Base-by-base conservation (phyloP, 208 protist genomes). In the Crithidia fasciculata region DNA sequence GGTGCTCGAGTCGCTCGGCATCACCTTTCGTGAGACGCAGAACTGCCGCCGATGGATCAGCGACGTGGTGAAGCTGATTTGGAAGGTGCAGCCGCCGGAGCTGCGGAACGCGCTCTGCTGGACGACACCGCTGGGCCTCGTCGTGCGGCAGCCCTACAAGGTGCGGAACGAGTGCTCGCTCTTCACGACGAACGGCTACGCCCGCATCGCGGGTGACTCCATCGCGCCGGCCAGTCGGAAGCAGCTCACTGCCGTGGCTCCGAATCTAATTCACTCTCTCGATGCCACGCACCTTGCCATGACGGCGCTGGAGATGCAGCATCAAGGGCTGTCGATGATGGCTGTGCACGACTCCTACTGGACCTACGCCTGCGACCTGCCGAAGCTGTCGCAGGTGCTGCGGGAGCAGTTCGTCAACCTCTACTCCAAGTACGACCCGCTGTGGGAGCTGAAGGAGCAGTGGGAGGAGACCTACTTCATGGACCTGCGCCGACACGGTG, bases 321-420 rank as follows among this genome's bases (percentile, higher is more conserved):
- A 94, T 3, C 78, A 81, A 5, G 95, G 89, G 2, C 80, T 97
- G 10, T 93, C 82, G 37, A 95, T 96, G 74, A 99, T 99, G 89
- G 98, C 98, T 8, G 98, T 99, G 62, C 98, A 99, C 75, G 99
- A 99, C 85, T 97, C 88, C 15, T 99, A 96, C 87, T 99, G 99
- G 99, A 99, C 98, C 7, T 98, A 99, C 82, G 96, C 98, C 8
- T 89, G 85, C 36, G 86, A 97, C 56, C 81, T 99, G 43, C 97
- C 98, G 56, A 19, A 72, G 54, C 90, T 99, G 81, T 98, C 91
- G 71, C 44, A 75, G 53, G 84, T 99, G 40, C 78, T 99, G 43
- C 92, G 98, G 53, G 83, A 99, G 71, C 83, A 98, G 76, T 99
- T 99, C 78, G 90, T 99, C 5, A 85, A 95, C 36, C 84, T 99